Conservation (phyloP, 108 stramenopile genomes). For the Fragilaria crotonensis region DNA sequence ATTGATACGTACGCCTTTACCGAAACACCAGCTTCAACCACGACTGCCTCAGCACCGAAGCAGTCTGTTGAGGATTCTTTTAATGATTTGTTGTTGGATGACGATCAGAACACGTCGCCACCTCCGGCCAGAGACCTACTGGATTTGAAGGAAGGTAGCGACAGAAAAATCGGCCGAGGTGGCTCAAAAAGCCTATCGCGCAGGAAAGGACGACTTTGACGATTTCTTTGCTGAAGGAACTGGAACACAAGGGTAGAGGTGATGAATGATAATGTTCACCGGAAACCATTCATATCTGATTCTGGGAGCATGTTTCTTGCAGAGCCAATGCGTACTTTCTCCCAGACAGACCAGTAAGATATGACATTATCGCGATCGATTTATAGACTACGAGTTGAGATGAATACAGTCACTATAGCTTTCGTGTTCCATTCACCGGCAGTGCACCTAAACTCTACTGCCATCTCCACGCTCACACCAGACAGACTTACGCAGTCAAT, state of each 20-base stretch:
- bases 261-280: too few species aligned
- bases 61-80: background rate
- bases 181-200: background rate
- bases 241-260: background rate
- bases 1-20: constrained; percentile 29
- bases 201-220: constrained; percentile 40
- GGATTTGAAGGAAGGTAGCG: constrained; percentile 11
- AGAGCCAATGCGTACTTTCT: too few species aligned
- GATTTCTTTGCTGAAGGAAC: constrained; percentile 37
- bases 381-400: too few species aligned
- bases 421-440: too few species aligned
- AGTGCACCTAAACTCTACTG: too few species aligned
- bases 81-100: background rate
- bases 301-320: too few species aligned
- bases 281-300: too few species aligned
- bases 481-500: too few species aligned
- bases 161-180: background rate
- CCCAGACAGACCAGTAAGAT: too few species aligned
- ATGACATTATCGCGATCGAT: too few species aligned
- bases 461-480: too few species aligned
- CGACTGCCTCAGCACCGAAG: constrained; percentile 18
- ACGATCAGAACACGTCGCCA: constrained; percentile 1
- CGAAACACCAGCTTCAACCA: constrained; percentile 36
- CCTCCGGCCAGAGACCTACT: background rate
- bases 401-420: too few species aligned